Conservation (phyloP, 1,139 yeast species). For the Entelexis sorbosivorans region DNA sequence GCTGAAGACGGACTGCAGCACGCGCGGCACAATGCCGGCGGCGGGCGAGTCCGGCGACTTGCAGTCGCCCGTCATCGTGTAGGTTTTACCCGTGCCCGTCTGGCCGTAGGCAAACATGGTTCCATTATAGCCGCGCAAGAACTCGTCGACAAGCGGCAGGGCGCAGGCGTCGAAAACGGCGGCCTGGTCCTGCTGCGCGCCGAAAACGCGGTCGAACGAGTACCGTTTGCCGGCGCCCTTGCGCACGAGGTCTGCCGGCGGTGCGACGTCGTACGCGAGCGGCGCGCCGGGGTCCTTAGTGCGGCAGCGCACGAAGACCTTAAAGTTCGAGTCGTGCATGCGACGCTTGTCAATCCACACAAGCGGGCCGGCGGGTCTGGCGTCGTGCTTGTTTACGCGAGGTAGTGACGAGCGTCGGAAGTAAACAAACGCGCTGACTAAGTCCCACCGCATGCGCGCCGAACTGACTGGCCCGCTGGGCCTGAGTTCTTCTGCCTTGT, state of each 20-base stretch:
- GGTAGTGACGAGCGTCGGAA: neutral
- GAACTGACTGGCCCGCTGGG: no score
- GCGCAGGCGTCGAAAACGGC: conserved; percentile 53
- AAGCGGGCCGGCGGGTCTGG: neutral
- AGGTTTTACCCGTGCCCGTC: conserved; percentile 77
- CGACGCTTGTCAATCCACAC: neutral
- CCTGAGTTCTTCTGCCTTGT: no score
- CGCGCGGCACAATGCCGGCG: conserved; percentile 64
- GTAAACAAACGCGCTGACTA: conserved; percentile 10
- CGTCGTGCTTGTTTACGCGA: neutral
- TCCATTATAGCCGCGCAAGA: conserved; percentile 52
- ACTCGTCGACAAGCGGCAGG: conserved; percentile 45
- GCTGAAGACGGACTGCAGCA: conserved; percentile 43
- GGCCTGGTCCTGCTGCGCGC: conserved; percentile 49
- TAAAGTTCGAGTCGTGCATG: conserved; percentile 13
- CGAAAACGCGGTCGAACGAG: conserved; percentile 65
- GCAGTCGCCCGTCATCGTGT: conserved; percentile 73
- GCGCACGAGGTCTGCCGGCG: conserved; percentile 5
- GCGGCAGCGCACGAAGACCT: conserved; percentile 17
- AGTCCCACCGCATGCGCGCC: neutral
- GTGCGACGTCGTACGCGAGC: conserved; percentile 2
- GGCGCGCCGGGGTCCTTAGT: neutral
- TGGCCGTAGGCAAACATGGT: conserved; percentile 83
- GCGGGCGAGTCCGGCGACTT: conserved; percentile 11
- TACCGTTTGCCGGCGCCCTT: conserved; percentile 13